Evolutionary conservation across 1,139 yeast species (phyloP).

Genomic region (Debaryomyces fabryi): DNA sequence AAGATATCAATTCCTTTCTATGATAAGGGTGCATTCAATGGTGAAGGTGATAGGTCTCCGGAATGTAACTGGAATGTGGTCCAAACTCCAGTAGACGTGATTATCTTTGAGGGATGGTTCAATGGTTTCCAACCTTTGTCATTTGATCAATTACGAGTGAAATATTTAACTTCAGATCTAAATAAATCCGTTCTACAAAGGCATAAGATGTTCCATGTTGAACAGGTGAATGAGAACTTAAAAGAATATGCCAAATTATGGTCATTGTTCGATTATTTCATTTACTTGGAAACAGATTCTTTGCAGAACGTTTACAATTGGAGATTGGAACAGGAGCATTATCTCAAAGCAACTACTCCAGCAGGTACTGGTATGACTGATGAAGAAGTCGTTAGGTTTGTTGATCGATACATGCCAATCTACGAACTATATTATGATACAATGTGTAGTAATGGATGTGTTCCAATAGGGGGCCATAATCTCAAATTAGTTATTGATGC

Average conservation of each 20-base stretch:
- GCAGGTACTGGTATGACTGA: constrained; percentile 83
- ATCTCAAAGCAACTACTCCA: constrained; percentile 39
- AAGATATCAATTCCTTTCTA: constrained; percentile 62
- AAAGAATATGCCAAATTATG: constrained; percentile 57
- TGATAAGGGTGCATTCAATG: constrained; percentile 74
- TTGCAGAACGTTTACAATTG: constrained; percentile 71
- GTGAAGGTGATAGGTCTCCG: constrained; percentile 75
- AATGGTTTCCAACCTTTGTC: constrained; percentile 65
- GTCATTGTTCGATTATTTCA: constrained; percentile 58
- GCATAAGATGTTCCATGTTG: constrained; percentile 31
- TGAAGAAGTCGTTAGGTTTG: constrained; percentile 62
- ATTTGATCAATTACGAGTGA: constrained; percentile 21
- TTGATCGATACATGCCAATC: constrained; percentile 85
- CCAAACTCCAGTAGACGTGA: constrained; percentile 54
- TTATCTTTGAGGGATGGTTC: constrained; percentile 94
- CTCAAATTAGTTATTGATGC: constrained; percentile 32
- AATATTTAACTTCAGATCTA: constrained; percentile 24
- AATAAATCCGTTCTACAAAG: constrained; percentile 24
- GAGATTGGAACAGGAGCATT: constrained; percentile 87
- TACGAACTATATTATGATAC: constrained; percentile 67
- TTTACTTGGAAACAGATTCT: constrained; percentile 59
- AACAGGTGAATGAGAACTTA: constrained; percentile 53
- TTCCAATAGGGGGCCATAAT: constrained; percentile 18
- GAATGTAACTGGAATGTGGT: constrained; percentile 39
- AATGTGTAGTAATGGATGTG: constrained; percentile 33